These are phyloP conservation scores for Platismatia glauca DNA, from an alignment of 495 filamentous ascomycete genomes.

Conservation along the genomic window DNA sequence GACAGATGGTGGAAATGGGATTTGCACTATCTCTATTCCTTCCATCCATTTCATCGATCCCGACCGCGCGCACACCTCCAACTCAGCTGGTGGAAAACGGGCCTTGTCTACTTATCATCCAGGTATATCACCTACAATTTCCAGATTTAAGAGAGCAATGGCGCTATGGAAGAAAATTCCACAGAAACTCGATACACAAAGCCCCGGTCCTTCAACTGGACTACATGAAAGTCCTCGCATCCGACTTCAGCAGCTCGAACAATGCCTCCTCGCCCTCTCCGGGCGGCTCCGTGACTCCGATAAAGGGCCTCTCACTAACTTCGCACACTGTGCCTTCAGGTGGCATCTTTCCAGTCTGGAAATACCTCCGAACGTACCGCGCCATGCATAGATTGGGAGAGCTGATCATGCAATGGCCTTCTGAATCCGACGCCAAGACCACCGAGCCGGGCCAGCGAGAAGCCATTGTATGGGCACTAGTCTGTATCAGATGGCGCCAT, in stretches of 20 bases:
- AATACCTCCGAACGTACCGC: conserved; percentile 2
- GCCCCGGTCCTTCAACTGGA: not conserved
- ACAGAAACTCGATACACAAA: not conserved
- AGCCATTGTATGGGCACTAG: conserved; percentile 22
- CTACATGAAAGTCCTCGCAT: not conserved
- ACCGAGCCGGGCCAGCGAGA: conserved; percentile 41
- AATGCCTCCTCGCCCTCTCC: conserved; percentile 1
- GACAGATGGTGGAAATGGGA: no score
- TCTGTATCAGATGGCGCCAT: not conserved
- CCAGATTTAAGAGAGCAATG: no score
- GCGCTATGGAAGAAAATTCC: not conserved
- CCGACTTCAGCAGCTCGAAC: conserved; percentile 3
- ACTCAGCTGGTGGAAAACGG: no score
- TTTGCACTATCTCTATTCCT: no score
- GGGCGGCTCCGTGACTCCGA: conserved; percentile 1
- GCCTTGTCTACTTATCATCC: no score
- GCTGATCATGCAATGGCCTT: conserved; percentile 37
- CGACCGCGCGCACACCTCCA: no score
- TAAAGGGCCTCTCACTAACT: conserved; percentile 7
- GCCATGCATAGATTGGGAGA: conserved; percentile 12
- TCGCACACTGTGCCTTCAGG: conserved; percentile 4
- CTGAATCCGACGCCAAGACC: conserved; percentile 36
- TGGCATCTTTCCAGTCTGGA: conserved; percentile 9
- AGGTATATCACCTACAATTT: no score
- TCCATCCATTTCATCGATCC: no score